These are phyloP conservation scores for Talaromyces amestolkiae DNA, from an alignment of 2,329 filamentous ascomycete species.

Conservation along the genomic window DNA sequence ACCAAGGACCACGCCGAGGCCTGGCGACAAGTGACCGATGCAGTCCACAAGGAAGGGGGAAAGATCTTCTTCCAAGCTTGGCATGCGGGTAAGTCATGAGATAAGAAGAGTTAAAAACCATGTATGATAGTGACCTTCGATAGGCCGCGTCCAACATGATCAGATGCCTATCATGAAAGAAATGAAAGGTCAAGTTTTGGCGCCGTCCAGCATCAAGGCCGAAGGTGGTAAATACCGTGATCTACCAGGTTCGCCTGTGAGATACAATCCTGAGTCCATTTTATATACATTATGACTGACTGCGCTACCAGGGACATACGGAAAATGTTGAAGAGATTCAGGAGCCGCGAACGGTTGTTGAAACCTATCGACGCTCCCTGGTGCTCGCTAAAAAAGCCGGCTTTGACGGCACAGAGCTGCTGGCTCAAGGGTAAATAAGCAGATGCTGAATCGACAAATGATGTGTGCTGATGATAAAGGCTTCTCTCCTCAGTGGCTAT, in stretches of 20 bases:
- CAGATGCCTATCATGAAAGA: slow-evolving; percentile 26
- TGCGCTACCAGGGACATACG: neutral
- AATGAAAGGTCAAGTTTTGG: slow-evolving; percentile 22
- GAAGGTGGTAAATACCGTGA: slow-evolving; percentile 24
- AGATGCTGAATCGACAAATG: neutral
- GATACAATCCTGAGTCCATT: neutral
- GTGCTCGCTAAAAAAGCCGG: slow-evolving; percentile 20
- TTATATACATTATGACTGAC: neutral
- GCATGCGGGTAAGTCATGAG: slow-evolving; percentile 24
- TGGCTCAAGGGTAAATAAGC: slow-evolving; percentile 18
- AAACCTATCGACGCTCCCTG: slow-evolving; percentile 19
- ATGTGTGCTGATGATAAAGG: neutral
- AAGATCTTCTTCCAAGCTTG: slow-evolving; percentile 28
- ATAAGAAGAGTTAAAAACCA: neutral
- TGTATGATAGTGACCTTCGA: neutral
- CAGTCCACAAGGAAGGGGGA: slow-evolving; percentile 25
- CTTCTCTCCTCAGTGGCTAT: neutral
- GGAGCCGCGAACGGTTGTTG: slow-evolving; percentile 11
- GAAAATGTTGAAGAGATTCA: neutral
- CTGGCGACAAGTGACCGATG: slow-evolving; percentile 25
- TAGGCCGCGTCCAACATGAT: slow-evolving; percentile 14
- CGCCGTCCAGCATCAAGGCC: slow-evolving; percentile 22
- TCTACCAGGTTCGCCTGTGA: slow-evolving; percentile 17
- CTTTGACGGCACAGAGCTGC: slow-evolving; percentile 23
- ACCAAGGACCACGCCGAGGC: slow-evolving; percentile 22